Evolutionary conservation across 1,284 basidiomycete genomes (phyloP).

Genomic region (Ceratobasidium sp.): DNA sequence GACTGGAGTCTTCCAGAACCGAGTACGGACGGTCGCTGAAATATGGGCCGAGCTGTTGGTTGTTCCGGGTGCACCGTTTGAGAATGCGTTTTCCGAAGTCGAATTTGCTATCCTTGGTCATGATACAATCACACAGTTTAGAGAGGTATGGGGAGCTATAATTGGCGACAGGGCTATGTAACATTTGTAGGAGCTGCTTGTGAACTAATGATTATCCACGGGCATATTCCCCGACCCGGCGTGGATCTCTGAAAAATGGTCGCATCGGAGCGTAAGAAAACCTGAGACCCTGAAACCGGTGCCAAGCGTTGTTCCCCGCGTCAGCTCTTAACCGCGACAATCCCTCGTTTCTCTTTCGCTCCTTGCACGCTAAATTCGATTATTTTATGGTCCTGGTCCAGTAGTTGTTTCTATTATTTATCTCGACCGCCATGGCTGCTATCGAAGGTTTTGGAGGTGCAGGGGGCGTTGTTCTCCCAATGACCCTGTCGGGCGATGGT

Average conservation of each 20-base stretch:
- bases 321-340: constrained; percentile 11
- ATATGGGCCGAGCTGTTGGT: constrained; percentile 67
- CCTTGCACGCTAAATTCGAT: background rate
- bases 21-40: constrained; percentile 59
- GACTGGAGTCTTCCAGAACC: constrained; percentile 72
- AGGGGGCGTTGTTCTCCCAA: constrained; percentile 27
- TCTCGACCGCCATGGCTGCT: constrained; percentile 8
- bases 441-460: constrained; percentile 19
- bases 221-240: background rate
- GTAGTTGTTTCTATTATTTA: too few species aligned
- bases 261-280: background rate
- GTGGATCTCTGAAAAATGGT: background rate
- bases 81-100: constrained; percentile 63
- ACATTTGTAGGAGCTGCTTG: too few species aligned
- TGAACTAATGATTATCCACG: background rate
- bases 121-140: constrained; percentile 59
- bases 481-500: constrained; percentile 35
- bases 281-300: constrained; percentile 21
- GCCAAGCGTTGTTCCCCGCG: constrained; percentile 7
- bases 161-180: constrained; percentile 6
- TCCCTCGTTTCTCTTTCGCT: constrained; percentile 3
- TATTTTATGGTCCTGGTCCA: constrained; percentile 19
- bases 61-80: constrained; percentile 58
- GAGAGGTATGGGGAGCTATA: constrained; percentile 46
- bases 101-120: constrained; percentile 68